phyloP scores from a whole-genome alignment of 371 early-diverging fungal genomes.

The Actinomortierella wolfii region DNA sequence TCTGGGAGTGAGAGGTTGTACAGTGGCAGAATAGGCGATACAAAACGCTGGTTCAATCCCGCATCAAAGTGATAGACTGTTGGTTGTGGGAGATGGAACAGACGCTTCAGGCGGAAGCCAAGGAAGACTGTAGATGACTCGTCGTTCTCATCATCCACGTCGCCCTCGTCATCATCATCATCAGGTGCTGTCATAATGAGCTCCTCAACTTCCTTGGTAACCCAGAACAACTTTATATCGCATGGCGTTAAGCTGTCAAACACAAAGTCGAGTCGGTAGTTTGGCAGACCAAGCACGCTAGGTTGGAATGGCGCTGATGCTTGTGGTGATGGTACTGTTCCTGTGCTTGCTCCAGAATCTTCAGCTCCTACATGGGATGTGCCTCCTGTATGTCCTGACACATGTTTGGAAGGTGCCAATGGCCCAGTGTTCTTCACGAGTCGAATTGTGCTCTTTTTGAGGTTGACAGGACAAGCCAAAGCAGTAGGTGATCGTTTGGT shows the following conservation, averaged over 20 bases:
- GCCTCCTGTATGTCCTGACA: too few species aligned
- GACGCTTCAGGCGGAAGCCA: slow-evolving; percentile 28
- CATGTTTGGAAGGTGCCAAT: too few species aligned
- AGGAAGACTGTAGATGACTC: neutral
- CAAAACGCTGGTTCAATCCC: slow-evolving; percentile 42
- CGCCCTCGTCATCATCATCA: slow-evolving; percentile 15
- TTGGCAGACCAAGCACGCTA: slow-evolving; percentile 9
- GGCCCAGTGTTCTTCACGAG: slow-evolving; percentile 30
- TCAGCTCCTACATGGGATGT: too few species aligned
- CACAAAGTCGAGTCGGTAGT: slow-evolving; percentile 37
- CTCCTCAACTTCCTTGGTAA: slow-evolving; percentile 34
- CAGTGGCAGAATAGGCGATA: slow-evolving; percentile 35
- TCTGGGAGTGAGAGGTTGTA: slow-evolving; percentile 44
- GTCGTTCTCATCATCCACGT: neutral
- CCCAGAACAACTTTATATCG: slow-evolving; percentile 41
- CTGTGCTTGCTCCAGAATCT: neutral
- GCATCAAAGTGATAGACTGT: slow-evolving; percentile 43
- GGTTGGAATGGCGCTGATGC: slow-evolving; percentile 11
- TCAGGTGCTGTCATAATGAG: too few species aligned
- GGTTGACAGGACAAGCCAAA: slow-evolving; percentile 33
- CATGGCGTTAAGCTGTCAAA: slow-evolving; percentile 42
- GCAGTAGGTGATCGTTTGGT: slow-evolving; percentile 42
- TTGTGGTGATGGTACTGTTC: neutral
- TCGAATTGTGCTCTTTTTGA: slow-evolving; percentile 40
- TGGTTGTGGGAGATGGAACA: slow-evolving; percentile 38